These are phyloP conservation scores for Erythrophleum ivorense DNA, from an alignment of 331 rosid genomes.

Conservation along the genomic window DNA sequence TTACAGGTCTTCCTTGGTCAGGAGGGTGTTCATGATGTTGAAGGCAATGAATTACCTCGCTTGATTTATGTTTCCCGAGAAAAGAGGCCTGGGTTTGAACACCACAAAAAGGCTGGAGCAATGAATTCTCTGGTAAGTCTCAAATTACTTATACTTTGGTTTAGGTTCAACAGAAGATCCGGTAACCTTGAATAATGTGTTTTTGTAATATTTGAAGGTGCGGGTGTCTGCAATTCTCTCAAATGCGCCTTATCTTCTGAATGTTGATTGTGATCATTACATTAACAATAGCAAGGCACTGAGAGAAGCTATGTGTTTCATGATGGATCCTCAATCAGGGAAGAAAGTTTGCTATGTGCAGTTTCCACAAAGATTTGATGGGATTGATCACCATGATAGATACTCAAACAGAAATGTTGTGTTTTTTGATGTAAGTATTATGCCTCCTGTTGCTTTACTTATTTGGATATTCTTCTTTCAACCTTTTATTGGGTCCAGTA, in stretches of 20 bases:
- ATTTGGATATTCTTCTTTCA: not conserved
- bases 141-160: conserved; percentile 16
- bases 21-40: conserved; percentile 81
- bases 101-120: conserved; percentile 99
- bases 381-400: conserved; percentile 95
- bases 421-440: conserved; percentile 84
- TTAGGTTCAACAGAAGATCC: conserved; percentile 19
- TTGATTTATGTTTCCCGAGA: conserved; percentile 93
- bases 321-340: conserved; percentile 98
- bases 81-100: conserved; percentile 97
- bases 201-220: conserved; percentile 55
- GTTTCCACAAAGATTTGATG: conserved; percentile 98
- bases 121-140: conserved; percentile 87
- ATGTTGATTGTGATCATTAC: conserved; percentile 98
- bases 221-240: conserved; percentile 92
- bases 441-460: conserved; percentile 22
- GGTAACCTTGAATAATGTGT: conserved; percentile 17
- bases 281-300: conserved; percentile 98
- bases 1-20: conserved; percentile 91
- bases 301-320: conserved; percentile 98
- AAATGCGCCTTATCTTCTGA: conserved; percentile 90
- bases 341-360: conserved; percentile 95
- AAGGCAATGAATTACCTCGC: conserved; percentile 89
- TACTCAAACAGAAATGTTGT: conserved; percentile 98
- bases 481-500: conserved; percentile 4